Percentiles rank a stretch among this genome's conserved stretches.
Conservation (phyloP, 1,284 basidiomycete genomes). For the Golubevia pallescens region DNA sequence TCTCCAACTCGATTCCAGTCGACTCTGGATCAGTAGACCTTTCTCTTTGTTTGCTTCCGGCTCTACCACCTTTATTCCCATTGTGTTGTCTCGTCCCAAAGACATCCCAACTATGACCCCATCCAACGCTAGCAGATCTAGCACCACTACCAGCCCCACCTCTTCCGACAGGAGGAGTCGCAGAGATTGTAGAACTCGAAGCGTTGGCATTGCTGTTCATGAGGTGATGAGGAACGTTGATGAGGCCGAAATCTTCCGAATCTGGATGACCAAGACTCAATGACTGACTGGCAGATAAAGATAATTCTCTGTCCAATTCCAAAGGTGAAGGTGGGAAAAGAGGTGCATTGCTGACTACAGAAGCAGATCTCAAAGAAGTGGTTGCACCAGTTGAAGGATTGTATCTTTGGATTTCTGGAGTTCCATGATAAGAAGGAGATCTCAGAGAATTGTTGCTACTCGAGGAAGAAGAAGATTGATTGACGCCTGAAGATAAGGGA, state of each 20-base stretch:
- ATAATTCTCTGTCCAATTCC: background rate
- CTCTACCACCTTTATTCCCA: background rate
- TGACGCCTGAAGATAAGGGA: background rate
- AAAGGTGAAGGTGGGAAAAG: background rate
- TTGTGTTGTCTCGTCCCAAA: background rate
- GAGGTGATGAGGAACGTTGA: background rate
- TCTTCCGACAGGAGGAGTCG: background rate
- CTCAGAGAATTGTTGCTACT: background rate
- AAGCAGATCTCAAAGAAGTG: too few relatives aligned
- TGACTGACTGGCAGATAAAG: background rate
- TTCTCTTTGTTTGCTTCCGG: background rate
- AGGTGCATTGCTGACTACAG: background rate
- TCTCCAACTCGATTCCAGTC: constrained; percentile 45
- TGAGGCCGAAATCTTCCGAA: background rate
- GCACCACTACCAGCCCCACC: background rate
- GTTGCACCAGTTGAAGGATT: too few relatives aligned
- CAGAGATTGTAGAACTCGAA: background rate
- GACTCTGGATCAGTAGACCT: background rate
- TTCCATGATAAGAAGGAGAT: background rate
- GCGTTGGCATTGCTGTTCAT: background rate
- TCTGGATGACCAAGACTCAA: background rate
- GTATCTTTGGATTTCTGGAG: too few relatives aligned
- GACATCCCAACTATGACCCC: background rate
- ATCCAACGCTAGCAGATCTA: background rate
- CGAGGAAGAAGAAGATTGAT: background rate